A percentile compares a stretch with the other conserved stretches of the same genome.
phyloP scores from a whole-genome alignment of 495 filamentous ascomycete species.

The Penicillium ochrochloron region DNA sequence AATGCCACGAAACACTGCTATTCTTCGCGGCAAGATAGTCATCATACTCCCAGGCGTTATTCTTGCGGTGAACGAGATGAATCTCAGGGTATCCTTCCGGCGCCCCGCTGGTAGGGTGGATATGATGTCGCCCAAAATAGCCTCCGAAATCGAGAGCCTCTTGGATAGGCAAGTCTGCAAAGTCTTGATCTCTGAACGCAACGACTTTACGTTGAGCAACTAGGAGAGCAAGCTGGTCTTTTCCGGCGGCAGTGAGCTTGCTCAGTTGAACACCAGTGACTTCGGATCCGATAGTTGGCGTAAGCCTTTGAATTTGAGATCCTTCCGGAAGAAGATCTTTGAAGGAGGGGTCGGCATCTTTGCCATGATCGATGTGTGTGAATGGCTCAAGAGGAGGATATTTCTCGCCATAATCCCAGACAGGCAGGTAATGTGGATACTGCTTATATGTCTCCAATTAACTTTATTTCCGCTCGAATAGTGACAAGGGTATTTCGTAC shows the following conservation, averaged over 20 bases:
- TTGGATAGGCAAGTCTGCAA: constrained; percentile 73
- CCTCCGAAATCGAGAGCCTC: constrained; percentile 71
- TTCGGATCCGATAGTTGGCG: constrained; percentile 76
- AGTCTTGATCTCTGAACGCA: constrained; percentile 78
- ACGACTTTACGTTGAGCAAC: constrained; percentile 81
- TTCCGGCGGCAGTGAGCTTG: constrained; percentile 65
- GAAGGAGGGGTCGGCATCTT: constrained; percentile 68
- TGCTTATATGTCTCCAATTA: not conserved
- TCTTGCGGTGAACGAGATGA: constrained; percentile 77
- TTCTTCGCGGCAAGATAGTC: constrained; percentile 66
- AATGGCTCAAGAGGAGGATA: constrained; percentile 72
- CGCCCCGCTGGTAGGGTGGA: constrained; percentile 77
- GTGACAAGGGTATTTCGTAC: constrained; percentile 5
- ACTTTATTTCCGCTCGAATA: not conserved
- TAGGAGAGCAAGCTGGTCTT: constrained; percentile 80
- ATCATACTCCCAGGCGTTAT: constrained; percentile 60
- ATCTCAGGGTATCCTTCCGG: constrained; percentile 74
- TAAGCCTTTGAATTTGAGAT: constrained; percentile 57
- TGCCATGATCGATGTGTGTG: constrained; percentile 72
- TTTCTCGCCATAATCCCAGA: constrained; percentile 34
- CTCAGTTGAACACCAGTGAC: constrained; percentile 77
- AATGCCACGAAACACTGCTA: constrained; percentile 78
- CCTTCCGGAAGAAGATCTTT: constrained; percentile 64
- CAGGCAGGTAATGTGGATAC: constrained; percentile 35
- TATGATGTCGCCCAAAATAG: constrained; percentile 84